Evolutionary conservation across 192 early-diverging fungal genomes (phyloP), one percentile per base, ranked within the genome.

Genomic region (Coemansia sp.): DNA sequence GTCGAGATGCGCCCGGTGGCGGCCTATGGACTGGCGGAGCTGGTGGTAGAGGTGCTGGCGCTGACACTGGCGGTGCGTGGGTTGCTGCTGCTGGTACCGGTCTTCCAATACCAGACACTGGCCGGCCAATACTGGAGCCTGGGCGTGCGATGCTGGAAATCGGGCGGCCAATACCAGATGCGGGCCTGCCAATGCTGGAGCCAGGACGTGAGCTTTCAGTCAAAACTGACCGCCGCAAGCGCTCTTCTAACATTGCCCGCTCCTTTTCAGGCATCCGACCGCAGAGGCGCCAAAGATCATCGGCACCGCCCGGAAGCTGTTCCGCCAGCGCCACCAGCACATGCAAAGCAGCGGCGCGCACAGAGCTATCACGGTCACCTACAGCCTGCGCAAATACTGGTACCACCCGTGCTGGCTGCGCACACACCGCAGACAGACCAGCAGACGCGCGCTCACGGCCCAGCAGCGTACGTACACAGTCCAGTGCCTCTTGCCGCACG

Each of bases 231-330:
- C 67, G 72, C 75, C 88, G 92, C 23, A 94, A 67, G 50, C 82
- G 74, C 58, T 95, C 91, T 50, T 90, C 86, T 8, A 95, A 57
- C 69, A 94, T 84, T 20, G 83, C 82, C 48, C 84, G 83, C 61
- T 94, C 92, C 74, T 91, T 93, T 47, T 93, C 91, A 2, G 83
- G 65, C 13, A 95, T 61, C 26, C 83, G 71, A 3, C 85, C 88
- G 8, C 92, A 66, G 46, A 85, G 63, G 50, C 87, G 87, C 72
- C 83, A 91, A 16, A 93, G 74, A 12, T 78, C 78, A 45, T 90
- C 90, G 0, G 90, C 90, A 16, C 75, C 75, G 9, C 69, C 75
- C 19, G 64, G 75, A 7, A 93, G 69, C 40, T 87, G 68, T 57
- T 83, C 75, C 56, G 89, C 91, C 0, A 89, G 85, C 23, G 93